phyloP scores from a whole-genome alignment of 1,284 basidiomycete species.

The Microbotryum silenes-acaulis region DNA sequence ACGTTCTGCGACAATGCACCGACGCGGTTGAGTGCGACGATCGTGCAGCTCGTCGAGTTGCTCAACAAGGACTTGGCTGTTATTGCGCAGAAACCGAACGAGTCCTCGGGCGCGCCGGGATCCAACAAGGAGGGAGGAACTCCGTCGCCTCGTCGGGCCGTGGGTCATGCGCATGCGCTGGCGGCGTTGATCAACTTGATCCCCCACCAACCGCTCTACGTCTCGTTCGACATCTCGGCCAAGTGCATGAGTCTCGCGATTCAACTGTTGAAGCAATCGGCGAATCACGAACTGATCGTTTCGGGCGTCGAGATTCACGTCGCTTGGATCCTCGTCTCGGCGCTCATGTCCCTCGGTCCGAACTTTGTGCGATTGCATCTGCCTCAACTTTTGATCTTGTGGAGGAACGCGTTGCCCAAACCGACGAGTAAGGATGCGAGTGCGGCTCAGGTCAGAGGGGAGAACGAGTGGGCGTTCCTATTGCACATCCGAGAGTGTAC shows the following conservation, averaged over 20 bases:
- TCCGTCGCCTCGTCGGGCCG: slow-evolving; percentile 58
- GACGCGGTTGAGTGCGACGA: slow-evolving; percentile 66
- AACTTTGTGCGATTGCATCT: slow-evolving; percentile 88
- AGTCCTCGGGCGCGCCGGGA: background rate
- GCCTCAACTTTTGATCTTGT: slow-evolving; percentile 83
- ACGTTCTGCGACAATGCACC: slow-evolving; percentile 87
- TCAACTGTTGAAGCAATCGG: slow-evolving; percentile 78
- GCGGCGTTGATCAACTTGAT: slow-evolving; percentile 79
- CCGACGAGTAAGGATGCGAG: slow-evolving; percentile 76
- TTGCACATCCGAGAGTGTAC: slow-evolving; percentile 86
- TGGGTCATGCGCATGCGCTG: slow-evolving; percentile 83
- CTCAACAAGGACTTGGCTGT: slow-evolving; percentile 67
- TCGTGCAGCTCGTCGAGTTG: slow-evolving; percentile 64
- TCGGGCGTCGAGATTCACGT: slow-evolving; percentile 83
- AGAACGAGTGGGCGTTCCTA: slow-evolving; percentile 83
- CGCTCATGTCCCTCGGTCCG: slow-evolving; percentile 85
- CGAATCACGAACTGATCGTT: slow-evolving; percentile 76
- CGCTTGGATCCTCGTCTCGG: slow-evolving; percentile 86
- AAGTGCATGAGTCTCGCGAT: slow-evolving; percentile 88
- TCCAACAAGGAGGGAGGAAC: slow-evolving; percentile 32
- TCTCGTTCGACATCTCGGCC: slow-evolving; percentile 84
- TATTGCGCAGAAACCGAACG: slow-evolving; percentile 34
- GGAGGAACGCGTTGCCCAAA: slow-evolving; percentile 95
- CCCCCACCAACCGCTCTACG: slow-evolving; percentile 79
- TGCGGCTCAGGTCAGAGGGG: slow-evolving; percentile 54